A percentile compares a stretch with the other conserved stretches of the same genome.
Evolutionary conservation across 371 early-diverging fungal genomes (phyloP).

Genomic region (Saksenaea vasiformis): DNA sequence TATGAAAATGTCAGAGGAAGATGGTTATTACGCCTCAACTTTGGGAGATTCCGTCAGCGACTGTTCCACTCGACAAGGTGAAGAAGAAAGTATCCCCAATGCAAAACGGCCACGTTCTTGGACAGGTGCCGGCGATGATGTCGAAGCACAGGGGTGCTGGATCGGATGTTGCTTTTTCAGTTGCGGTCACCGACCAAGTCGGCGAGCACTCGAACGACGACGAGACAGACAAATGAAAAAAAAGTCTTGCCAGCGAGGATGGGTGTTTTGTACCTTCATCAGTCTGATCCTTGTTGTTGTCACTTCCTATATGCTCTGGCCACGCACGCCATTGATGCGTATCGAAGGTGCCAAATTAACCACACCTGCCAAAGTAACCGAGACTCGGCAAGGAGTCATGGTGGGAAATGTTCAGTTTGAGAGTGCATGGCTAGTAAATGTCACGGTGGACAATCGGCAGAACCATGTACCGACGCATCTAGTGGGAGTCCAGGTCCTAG

Average conservation of each 20-base stretch:
- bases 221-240: background rate
- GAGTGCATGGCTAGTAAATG: slow-evolving; percentile 46
- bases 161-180: slow-evolving; percentile 45
- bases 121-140: background rate
- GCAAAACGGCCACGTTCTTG: slow-evolving; percentile 10
- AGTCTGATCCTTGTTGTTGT: slow-evolving; percentile 23
- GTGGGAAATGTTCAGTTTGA: slow-evolving; percentile 47
- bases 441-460: slow-evolving; percentile 42
- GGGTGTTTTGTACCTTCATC: slow-evolving; percentile 41
- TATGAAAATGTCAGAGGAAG: slow-evolving; percentile 3
- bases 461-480: slow-evolving; percentile 44
- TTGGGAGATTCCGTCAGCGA: slow-evolving; percentile 9
- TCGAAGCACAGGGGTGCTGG: slow-evolving; percentile 30
- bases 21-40: slow-evolving; percentile 1
- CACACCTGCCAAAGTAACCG: slow-evolving; percentile 31
- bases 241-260: slow-evolving; percentile 19
- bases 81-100: slow-evolving; percentile 4
- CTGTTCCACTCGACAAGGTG: slow-evolving; percentile 14
- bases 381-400: slow-evolving; percentile 40
- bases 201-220: slow-evolving; percentile 6
- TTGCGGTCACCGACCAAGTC: slow-evolving; percentile 23
- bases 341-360: slow-evolving; percentile 47
- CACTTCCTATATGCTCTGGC: slow-evolving; percentile 37
- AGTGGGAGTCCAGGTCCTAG: slow-evolving; percentile 26
- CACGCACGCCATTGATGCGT: slow-evolving; percentile 48